Conservation (phyloP, 2,329 filamentous ascomycete species). For the Nakataea oryzae region DNA sequence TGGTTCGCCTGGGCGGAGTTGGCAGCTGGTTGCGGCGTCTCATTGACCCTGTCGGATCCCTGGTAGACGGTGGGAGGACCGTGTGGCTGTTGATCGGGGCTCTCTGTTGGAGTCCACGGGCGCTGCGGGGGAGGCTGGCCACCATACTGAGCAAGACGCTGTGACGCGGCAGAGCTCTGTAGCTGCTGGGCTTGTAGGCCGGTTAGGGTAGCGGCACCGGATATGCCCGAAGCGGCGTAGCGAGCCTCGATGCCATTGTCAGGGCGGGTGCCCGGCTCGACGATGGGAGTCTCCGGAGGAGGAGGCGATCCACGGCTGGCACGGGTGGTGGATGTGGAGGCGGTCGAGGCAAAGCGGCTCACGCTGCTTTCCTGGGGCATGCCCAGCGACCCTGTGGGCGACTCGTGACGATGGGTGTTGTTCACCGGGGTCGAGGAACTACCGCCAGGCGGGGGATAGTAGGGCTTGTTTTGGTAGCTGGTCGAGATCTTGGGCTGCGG, state of each 20-base stretch:
- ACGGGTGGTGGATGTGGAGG: conserved; percentile 85
- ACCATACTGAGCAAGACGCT: conserved; percentile 70
- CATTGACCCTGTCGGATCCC: conserved; percentile 58
- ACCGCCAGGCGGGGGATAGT: conserved; percentile 47
- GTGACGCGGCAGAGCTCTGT: conserved; percentile 70
- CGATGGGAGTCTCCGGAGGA: conserved; percentile 82
- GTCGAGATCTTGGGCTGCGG: conserved; percentile 27
- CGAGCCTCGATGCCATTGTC: conserved; percentile 80
- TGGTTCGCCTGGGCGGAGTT: conserved; percentile 4
- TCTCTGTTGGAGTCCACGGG: conserved; percentile 93
- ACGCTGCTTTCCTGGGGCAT: conserved; percentile 38
- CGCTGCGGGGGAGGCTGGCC: conserved; percentile 41
- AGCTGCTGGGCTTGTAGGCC: conserved; percentile 41
- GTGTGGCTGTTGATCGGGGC: conserved; percentile 75
- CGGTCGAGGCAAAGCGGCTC: conserved; percentile 64
- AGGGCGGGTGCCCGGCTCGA: conserved; percentile 59
- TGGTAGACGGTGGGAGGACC: conserved; percentile 89
- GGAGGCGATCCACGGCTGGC: conserved; percentile 89
- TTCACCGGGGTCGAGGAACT: conserved; percentile 17
- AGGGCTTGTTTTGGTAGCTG: conserved; percentile 44
- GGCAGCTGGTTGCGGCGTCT: conserved; percentile 46
- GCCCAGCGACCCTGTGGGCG: conserved; percentile 15
- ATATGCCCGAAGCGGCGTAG: conserved; percentile 85
- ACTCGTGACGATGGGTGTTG: background rate
- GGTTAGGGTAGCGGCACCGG: conserved; percentile 72